A percentile compares a stretch with the other conserved stretches of the same genome.
These are phyloP conservation scores for Chenopodium suecicum DNA, from an alignment of 148 eudicot genomes.

Conservation along the genomic window DNA sequence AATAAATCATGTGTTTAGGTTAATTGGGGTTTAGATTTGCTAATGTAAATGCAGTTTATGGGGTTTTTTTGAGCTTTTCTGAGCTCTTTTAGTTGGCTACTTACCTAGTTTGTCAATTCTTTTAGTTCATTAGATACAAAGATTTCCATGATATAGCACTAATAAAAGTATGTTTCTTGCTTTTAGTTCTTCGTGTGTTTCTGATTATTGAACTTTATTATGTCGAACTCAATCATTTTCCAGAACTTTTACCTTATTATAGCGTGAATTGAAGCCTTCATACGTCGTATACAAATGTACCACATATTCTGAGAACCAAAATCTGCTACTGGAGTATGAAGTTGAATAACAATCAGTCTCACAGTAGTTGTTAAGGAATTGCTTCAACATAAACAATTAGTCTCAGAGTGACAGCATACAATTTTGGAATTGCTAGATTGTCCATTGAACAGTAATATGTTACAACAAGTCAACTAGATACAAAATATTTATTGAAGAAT, in stretches of 20 bases:
- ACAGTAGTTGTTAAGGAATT: too few species aligned
- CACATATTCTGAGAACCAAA: neutral
- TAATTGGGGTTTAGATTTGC: conserved; percentile 2
- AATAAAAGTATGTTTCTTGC: neutral
- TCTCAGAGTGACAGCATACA: too few species aligned
- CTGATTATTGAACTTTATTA: neutral
- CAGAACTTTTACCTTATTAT: neutral
- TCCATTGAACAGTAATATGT: too few species aligned
- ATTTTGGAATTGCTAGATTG: too few species aligned
- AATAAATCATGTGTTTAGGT: neutral
- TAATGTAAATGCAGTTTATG: conserved; percentile 3
- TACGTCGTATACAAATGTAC: neutral
- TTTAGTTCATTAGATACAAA: conserved; percentile 1
- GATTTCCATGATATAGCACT: neutral
- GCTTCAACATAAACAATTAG: too few species aligned
- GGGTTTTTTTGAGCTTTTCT: conserved; percentile 11
- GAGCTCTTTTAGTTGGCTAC: conserved; percentile 29
- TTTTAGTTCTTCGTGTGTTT: neutral
- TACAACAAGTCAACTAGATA: too few species aligned
- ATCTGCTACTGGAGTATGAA: neutral
- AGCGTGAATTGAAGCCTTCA: neutral
- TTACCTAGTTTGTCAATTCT: conserved; percentile 6
- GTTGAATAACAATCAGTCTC: neutral
- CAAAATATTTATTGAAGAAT: neutral
- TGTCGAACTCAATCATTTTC: neutral